Conservation (phyloP, 2,329 filamentous ascomycete species). For the Orbilia quercus region DNA sequence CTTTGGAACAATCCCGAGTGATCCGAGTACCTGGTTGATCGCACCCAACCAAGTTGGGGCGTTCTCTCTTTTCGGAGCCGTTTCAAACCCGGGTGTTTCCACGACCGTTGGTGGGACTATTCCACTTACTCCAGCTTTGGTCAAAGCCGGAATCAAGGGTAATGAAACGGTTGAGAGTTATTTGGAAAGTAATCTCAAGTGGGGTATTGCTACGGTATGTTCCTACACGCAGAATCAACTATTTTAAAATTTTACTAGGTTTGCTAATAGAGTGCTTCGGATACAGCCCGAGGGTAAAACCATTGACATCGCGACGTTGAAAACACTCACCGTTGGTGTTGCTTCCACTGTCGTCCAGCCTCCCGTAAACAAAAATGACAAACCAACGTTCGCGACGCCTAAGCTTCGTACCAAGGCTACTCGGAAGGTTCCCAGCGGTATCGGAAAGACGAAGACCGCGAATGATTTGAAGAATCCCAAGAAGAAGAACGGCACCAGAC, state of each 20-base stretch:
- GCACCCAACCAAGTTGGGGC: constrained; percentile 14
- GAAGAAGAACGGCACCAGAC: constrained; percentile 13
- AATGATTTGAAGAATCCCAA: constrained; percentile 19
- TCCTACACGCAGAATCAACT: constrained; percentile 39
- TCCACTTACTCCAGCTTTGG: constrained; percentile 11
- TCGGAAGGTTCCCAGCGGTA: constrained; percentile 5
- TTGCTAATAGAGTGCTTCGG: background rate
- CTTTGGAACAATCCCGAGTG: constrained; percentile 12
- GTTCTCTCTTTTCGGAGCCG: constrained; percentile 16
- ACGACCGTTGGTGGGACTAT: background rate
- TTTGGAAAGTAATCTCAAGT: constrained; percentile 10
- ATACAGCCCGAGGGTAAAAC: constrained; percentile 2
- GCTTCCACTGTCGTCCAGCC: constrained; percentile 5
- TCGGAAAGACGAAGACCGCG: background rate
- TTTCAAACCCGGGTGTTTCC: background rate
- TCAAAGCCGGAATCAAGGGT: constrained; percentile 1
- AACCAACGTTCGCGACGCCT: constrained; percentile 1
- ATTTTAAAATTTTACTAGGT: too few species aligned
- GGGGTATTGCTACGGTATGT: constrained; percentile 16
- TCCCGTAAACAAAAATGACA: constrained; percentile 6
- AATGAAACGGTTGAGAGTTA: constrained; percentile 4
- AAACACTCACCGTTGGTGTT: constrained; percentile 17
- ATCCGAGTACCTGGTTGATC: constrained; percentile 12
- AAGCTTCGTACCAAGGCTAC: constrained; percentile 14
- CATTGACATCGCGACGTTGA: constrained; percentile 8